Evolutionary conservation across 805 yeast genomes (phyloP).

Genomic region (Debaryomyces tyrocola): DNA sequence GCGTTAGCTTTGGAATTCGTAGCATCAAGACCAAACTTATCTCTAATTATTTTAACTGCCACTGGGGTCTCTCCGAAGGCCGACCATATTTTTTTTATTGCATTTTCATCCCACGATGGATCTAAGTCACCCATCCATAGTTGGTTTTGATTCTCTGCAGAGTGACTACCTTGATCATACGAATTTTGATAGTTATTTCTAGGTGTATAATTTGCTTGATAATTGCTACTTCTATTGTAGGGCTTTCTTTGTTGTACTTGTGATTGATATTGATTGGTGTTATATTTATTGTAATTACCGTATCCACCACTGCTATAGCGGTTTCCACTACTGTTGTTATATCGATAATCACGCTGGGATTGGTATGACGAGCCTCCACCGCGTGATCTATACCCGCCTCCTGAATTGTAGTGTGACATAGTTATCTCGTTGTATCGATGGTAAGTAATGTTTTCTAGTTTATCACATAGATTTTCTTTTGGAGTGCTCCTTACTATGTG

Average conservation of each 20-base stretch:
- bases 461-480: neutral
- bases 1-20: conserved; percentile 47
- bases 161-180: neutral
- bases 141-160: conserved; percentile 28
- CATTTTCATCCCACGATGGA: conserved; percentile 75
- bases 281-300: neutral
- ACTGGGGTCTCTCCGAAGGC: conserved; percentile 61
- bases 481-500: neutral
- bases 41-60: conserved; percentile 69
- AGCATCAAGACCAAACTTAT: conserved; percentile 35
- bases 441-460: too few species aligned
- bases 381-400: neutral
- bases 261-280: neutral
- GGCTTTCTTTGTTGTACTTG: conserved; percentile 4
- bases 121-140: conserved; percentile 93
- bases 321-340: neutral
- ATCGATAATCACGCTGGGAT: neutral
- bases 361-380: neutral
- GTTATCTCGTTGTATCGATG: neutral
- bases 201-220: conserved; percentile 2
- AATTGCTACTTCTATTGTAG: conserved; percentile 2
- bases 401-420: neutral
- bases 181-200: conserved; percentile 3
- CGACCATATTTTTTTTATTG: conserved; percentile 69
- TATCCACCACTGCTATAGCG: neutral